These are phyloP conservation scores for Podospora pseudoanserina DNA, from an alignment of 495 filamentous ascomycete species.

Conservation along the genomic window DNA sequence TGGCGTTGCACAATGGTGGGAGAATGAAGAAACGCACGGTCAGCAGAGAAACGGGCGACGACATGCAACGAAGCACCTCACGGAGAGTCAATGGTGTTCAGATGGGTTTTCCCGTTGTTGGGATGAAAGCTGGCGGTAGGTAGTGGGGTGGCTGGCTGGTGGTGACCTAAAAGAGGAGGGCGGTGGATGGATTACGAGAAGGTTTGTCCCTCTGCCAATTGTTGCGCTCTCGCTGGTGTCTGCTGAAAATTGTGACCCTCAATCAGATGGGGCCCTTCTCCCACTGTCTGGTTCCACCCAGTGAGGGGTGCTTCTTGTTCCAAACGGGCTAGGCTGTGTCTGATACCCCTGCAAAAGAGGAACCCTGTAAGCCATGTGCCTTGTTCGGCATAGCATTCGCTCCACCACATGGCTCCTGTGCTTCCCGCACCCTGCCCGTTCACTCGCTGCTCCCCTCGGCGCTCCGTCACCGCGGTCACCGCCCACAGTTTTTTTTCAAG, in stretches of 20 bases:
- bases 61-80: neutral
- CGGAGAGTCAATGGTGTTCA: neutral
- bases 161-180: neutral
- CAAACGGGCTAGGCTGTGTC: constrained; percentile 4
- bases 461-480: neutral
- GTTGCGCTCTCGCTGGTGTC: neutral
- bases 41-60: neutral
- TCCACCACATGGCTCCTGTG: constrained; percentile 13
- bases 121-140: neutral
- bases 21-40: neutral
- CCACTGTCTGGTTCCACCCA: neutral
- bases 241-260: constrained; percentile 5
- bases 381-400: constrained; percentile 13
- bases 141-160: neutral
- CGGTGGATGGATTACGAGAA: neutral
- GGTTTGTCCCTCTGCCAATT: neutral
- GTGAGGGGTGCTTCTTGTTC: neutral
- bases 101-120: neutral
- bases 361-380: constrained; percentile 11
- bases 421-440: neutral
- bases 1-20: constrained; percentile 1
- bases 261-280: neutral
- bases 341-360: neutral
- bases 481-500: too few relatives aligned
- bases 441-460: too few relatives aligned